phyloP scores from a whole-genome alignment of 1,284 basidiomycete species.

The Fomes fomentarius region DNA sequence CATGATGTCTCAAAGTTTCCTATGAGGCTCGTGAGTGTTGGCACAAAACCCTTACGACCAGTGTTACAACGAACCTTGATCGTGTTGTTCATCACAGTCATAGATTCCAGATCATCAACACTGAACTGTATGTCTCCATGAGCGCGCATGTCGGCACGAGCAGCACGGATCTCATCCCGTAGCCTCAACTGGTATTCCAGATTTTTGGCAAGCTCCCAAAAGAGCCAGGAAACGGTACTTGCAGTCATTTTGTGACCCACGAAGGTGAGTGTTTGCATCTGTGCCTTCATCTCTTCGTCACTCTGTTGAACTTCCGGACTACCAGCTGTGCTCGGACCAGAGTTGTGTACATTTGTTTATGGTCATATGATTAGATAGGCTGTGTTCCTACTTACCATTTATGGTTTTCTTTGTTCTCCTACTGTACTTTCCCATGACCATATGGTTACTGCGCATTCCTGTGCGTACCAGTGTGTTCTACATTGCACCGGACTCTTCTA shows the following conservation, averaged over 20 bases:
- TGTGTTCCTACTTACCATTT: no score
- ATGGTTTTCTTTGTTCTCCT: no score
- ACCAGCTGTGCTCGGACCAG: no score
- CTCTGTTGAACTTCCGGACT: no score
- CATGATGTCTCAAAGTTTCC: constrained; percentile 31
- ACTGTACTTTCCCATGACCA: no score
- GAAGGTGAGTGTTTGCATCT: constrained; percentile 46
- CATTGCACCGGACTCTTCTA: no score
- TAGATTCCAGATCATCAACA: constrained; percentile 46
- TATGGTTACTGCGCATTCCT: no score
- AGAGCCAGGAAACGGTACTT: constrained; percentile 38
- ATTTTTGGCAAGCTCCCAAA: constrained; percentile 42
- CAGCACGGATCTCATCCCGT: constrained; percentile 40
- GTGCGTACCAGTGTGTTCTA: no score
- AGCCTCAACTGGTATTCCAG: constrained; percentile 40
- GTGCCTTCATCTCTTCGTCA: constrained; percentile 48
- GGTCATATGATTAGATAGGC: no score
- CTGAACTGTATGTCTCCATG: constrained; percentile 43
- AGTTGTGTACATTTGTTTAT: no score
- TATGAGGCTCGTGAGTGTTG: not conserved
- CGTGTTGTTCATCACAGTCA: constrained; percentile 52
- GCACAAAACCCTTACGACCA: no score
- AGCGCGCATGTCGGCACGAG: constrained; percentile 35
- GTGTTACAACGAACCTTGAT: constrained; percentile 37
- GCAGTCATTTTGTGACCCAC: constrained; percentile 53